Base-by-base conservation (phyloP, 2,329 filamentous ascomycete genomes). In the Fusarium foetens region DNA sequence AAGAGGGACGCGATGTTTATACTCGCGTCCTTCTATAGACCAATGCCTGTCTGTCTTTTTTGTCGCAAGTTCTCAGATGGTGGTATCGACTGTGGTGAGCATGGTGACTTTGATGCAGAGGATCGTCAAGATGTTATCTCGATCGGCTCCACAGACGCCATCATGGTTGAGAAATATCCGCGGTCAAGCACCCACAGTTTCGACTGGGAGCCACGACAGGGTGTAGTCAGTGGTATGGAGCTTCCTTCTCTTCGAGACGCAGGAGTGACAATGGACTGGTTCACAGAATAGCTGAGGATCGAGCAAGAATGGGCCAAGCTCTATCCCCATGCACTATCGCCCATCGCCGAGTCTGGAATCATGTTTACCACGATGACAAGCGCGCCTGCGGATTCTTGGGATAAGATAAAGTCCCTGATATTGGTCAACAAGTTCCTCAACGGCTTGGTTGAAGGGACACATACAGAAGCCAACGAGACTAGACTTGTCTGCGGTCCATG, bases 371-470 rank as follows among this genome's bases (percentile, higher is more conserved):
- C 58, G 59, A 14, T 13, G 11, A 4, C 10, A 3, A n/a, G 52
- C 13, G 41, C 41, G 11, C 54, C 42, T 12, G 21, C 19, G 6
- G 52, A 33, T 9, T 21, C 23, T 9, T 39, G 25, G 27, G 52
- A 58, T 19, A 62, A 45, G 16, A 35, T 58, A 8, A 62, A 58
- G 27, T 23, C 41, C 9, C 19, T 62, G 17, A 39, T 62, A 29
- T 17, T 62, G n/a, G 52, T 21, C 29, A 62, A 62, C 19, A 62
- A 58, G 33, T 62, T 58, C 21, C 52, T 62, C 5, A 58, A 58
- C 19, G 59, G 59, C 14, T 21, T 62, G 17, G 31, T 62, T n/a
- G 12, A 16, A 27, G 52, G 52, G 16, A 29, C 45, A 10, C 17
- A 29, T 16, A 25, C 29, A 13, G 8, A 16, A 12, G 10, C 16